Conservation (phyloP, 257 asterid genomes). For the Orobanche coerulescens region DNA sequence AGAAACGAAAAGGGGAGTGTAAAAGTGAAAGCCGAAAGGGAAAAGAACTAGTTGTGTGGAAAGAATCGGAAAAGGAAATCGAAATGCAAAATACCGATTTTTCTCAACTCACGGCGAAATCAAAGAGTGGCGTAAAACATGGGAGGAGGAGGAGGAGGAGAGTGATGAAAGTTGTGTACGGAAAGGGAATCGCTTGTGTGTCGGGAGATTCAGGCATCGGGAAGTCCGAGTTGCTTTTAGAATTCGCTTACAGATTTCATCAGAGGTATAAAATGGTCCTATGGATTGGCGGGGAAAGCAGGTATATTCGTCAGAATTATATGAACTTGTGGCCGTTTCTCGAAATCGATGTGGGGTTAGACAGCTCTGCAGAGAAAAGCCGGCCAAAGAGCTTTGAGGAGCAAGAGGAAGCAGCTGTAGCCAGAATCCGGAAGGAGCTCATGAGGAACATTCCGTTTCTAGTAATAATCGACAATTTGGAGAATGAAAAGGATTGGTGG, state of each 20-base stretch:
- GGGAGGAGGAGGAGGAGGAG: constrained; percentile 42
- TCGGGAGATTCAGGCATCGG: constrained; percentile 85
- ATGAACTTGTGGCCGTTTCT: constrained; percentile 65
- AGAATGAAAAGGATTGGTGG: constrained; percentile 98
- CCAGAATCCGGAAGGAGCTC: constrained; percentile 74
- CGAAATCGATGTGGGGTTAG: constrained; percentile 77
- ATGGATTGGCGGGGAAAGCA: constrained; percentile 82
- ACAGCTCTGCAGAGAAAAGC: constrained; percentile 41
- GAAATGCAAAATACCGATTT: constrained; percentile 53
- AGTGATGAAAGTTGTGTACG: constrained; percentile 51
- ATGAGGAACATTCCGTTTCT: constrained; percentile 73
- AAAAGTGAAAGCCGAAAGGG: constrained; percentile 32
- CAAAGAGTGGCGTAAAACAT: constrained; percentile 31
- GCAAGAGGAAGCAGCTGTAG: constrained; percentile 72
- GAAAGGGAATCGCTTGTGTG: constrained; percentile 79
- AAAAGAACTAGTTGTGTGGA: constrained; percentile 72
- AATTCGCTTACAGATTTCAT: constrained; percentile 64
- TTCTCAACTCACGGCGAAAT: constrained; percentile 21
- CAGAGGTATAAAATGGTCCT: constrained; percentile 79
- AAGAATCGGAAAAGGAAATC: constrained; percentile 75
- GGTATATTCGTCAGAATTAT: constrained; percentile 66
- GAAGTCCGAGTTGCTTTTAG: constrained; percentile 73
- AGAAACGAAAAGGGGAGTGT: constrained; percentile 30
- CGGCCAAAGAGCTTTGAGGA: constrained; percentile 69
- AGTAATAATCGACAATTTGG: constrained; percentile 71